Percentiles rank a stretch among this genome's conserved stretches.
phyloP scores from a whole-genome alignment of 2,329 filamentous ascomycete species.

The Tolypocladium album region DNA sequence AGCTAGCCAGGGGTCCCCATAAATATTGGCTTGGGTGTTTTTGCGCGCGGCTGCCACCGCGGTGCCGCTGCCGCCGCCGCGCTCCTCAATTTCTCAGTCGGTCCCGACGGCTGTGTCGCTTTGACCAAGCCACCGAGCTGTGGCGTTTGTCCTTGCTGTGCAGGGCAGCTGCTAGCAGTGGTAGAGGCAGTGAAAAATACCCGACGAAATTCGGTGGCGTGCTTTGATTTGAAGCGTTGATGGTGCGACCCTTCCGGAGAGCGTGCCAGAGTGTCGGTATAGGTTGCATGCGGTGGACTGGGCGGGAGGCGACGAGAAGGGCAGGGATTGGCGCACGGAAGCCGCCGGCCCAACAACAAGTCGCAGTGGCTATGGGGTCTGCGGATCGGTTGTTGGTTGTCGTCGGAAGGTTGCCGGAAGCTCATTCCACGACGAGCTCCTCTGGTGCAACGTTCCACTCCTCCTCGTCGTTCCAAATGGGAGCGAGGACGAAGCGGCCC shows the following conservation, averaged over 20 bases:
- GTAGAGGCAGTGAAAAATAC: neutral
- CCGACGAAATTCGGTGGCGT: neutral
- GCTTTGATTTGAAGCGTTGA: neutral
- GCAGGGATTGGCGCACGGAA: neutral
- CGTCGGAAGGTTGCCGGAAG: neutral
- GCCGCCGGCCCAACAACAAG: neutral
- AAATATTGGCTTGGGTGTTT: neutral
- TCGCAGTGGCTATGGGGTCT: neutral
- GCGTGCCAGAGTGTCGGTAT: neutral
- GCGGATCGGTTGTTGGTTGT: neutral
- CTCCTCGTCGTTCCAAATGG: constrained; percentile 46
- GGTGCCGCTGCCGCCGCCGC: neutral
- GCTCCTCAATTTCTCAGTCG: neutral
- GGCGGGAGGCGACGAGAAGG: neutral
- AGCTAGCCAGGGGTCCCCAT: neutral
- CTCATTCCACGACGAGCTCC: constrained; percentile 15
- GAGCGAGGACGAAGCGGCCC: constrained; percentile 50
- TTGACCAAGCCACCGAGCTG: neutral
- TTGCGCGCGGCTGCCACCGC: neutral
- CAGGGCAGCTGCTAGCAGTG: neutral
- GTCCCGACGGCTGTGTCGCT: neutral
- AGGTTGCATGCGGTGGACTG: neutral
- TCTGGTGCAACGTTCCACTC: constrained; percentile 38
- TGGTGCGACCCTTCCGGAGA: neutral
- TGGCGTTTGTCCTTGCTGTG: neutral